Evolutionary conservation across 345 rosid genomes (phyloP).

Genomic region (Psidium guajava): DNA sequence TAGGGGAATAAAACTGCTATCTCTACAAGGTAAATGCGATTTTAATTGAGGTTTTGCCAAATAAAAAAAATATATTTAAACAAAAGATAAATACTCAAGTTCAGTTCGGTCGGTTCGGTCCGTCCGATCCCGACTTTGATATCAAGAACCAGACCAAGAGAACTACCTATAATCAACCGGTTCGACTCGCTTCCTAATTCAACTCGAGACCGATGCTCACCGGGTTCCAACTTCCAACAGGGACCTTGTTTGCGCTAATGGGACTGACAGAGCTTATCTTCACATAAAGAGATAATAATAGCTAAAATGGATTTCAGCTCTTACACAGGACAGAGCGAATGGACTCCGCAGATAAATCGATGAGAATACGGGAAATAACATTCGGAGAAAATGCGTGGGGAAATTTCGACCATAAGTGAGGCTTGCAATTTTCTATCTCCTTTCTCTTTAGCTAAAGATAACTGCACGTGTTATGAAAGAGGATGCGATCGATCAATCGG

Average conservation of each 20-base stretch:
- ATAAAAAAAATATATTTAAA: too few species aligned
- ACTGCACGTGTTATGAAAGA: fast-evolving
- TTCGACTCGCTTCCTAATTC: fast-evolving
- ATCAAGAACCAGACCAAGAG: fast-evolving
- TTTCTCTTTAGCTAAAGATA: not conserved
- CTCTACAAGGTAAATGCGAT: not conserved
- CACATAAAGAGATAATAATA: not conserved
- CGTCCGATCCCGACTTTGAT: too few species aligned
- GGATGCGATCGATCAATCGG: not conserved
- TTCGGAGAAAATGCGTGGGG: not conserved
- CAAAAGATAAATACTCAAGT: too few species aligned
- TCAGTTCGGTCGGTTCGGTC: not conserved
- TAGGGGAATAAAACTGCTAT: not conserved
- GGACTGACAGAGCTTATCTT: not conserved
- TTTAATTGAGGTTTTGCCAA: not conserved
- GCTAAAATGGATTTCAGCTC: not conserved
- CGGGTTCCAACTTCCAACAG: too few species aligned
- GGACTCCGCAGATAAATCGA: not conserved
- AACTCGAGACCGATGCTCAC: fast-evolving
- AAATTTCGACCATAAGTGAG: too few species aligned
- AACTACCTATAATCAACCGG: fast-evolving
- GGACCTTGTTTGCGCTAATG: not conserved
- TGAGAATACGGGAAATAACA: not conserved
- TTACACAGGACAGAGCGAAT: not conserved
- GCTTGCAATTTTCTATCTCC: too few species aligned